Evolutionary conservation across 257 asterid genomes (phyloP), one percentile per base, ranked within the genome.

Genomic region (Handroanthus guayacan): DNA sequence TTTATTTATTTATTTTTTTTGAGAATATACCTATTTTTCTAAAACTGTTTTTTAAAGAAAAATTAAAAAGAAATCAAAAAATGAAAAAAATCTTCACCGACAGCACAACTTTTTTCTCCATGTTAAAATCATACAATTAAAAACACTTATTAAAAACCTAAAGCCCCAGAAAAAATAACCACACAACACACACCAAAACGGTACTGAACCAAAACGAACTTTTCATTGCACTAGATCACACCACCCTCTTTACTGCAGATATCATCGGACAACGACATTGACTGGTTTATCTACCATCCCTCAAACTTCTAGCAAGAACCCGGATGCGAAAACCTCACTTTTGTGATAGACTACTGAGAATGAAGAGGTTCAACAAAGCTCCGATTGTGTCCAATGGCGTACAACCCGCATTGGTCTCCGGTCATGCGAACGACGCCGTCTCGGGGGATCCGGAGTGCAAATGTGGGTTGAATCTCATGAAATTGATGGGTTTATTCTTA

Each of bases 291-390:
- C 6, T 3, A 36, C 12, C 64, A 12, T 2, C 62, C 11, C 39
- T 54, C 9, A 9, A 39, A 16, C 6, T 56, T 65, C 36, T 17
- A 14, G 9, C 38, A 17, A 64, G 41, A 20, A 2, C 80, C 67
- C 68, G 0, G n/a, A 74, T 74, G 85, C 47, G 8, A 58, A 69
- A 9, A 12, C 39, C 50, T 48, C 67, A 16, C 45, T 68, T 61
- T 18, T 25, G 7, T 12, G 4, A 2, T 20, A n/a, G 10, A 25
- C 14, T 67, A 47, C 75, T 1, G 74, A 70, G 48, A 36, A 91
- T 91, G 95, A 91, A 86, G 78, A 72, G 88, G 86, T 65, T 69
- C 43, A 82, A 81, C 78, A 82, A 80, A 37, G 55, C 45, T 68
- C 5, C 70, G 37, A 34, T 11, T 12, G 58, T 69, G 25, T 45